phyloP scores from a whole-genome alignment of 208 protist genomes.

The Crithidia expoeki region DNA sequence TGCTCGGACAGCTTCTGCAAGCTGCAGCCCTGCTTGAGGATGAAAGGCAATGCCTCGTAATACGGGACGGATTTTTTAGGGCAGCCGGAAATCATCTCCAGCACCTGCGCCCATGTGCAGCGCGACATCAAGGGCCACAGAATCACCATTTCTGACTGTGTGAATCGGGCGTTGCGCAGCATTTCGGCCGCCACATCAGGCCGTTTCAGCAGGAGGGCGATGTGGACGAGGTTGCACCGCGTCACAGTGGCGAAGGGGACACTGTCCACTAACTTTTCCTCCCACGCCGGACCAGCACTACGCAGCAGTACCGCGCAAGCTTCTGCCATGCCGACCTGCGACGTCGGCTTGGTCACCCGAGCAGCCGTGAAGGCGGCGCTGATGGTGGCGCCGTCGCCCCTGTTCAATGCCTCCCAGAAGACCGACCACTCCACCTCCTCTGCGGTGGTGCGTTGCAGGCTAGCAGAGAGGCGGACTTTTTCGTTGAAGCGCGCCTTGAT shows the following conservation, averaged over 20 bases:
- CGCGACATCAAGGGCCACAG: constrained; percentile 85
- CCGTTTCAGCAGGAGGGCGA: constrained; percentile 63
- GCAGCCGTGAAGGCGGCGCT: constrained; percentile 69
- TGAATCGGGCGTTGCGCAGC: constrained; percentile 71
- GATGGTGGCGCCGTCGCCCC: constrained; percentile 82
- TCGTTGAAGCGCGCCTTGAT: constrained; percentile 90
- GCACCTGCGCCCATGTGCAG: constrained; percentile 80
- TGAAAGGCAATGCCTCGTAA: constrained; percentile 63
- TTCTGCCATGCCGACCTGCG: constrained; percentile 85
- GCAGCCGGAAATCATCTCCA: constrained; percentile 83
- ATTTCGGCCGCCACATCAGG: constrained; percentile 85
- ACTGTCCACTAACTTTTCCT: constrained; percentile 71
- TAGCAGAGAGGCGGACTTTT: constrained; percentile 78
- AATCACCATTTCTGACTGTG: constrained; percentile 51
- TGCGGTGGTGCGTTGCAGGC: constrained; percentile 62
- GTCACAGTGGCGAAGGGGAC: constrained; percentile 86
- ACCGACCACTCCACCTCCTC: constrained; percentile 90
- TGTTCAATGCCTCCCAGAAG: constrained; percentile 88
- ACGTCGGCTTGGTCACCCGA: constrained; percentile 35
- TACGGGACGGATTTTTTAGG: constrained; percentile 87
- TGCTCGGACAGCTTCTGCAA: constrained; percentile 84
- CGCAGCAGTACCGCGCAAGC: constrained; percentile 87
- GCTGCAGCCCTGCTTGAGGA: constrained; percentile 79
- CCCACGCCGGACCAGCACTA: constrained; percentile 67
- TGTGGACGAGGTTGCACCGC: constrained; percentile 76